These are phyloP conservation scores for Artemisia tridentata DNA, from an alignment of 129 eudicot species.

Conservation along the genomic window DNA sequence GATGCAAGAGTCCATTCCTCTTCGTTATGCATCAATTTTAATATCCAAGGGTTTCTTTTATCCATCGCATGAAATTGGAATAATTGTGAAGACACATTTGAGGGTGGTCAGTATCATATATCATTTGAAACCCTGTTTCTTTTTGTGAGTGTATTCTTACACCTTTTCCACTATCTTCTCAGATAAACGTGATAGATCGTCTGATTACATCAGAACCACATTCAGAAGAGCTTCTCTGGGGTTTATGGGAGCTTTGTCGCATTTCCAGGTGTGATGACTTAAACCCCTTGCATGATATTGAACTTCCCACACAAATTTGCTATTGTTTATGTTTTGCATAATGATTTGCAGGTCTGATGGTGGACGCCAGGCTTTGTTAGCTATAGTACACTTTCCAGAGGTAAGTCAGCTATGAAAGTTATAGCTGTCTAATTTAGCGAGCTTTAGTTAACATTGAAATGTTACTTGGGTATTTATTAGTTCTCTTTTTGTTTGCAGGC, in stretches of 20 bases:
- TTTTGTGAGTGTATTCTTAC: constrained; percentile 18
- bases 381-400: constrained; percentile 83
- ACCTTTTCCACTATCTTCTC: constrained; percentile 26
- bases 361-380: constrained; percentile 96
- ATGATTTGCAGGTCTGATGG: constrained; percentile 65
- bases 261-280: constrained; percentile 66
- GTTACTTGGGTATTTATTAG: not conserved
- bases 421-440: constrained; percentile 14
- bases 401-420: constrained; percentile 33
- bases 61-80: constrained; percentile 67
- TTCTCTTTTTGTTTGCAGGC: constrained; percentile 45
- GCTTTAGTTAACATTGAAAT: constrained; percentile 11
- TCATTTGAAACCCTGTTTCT: not conserved
- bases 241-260: constrained; percentile 85
- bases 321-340: constrained; percentile 14
- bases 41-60: constrained; percentile 79
- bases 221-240: constrained; percentile 77
- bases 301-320: not conserved
- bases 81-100: constrained; percentile 72
- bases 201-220: constrained; percentile 51
- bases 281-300: constrained; percentile 12
- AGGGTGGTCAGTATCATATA: constrained; percentile 61
- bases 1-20: constrained; percentile 68
- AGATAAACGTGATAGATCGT: constrained; percentile 76
- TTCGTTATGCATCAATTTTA: constrained; percentile 76